Evolutionary conservation across 192 early-diverging fungal species (phyloP).

Genomic region (Coemansia sp.): DNA sequence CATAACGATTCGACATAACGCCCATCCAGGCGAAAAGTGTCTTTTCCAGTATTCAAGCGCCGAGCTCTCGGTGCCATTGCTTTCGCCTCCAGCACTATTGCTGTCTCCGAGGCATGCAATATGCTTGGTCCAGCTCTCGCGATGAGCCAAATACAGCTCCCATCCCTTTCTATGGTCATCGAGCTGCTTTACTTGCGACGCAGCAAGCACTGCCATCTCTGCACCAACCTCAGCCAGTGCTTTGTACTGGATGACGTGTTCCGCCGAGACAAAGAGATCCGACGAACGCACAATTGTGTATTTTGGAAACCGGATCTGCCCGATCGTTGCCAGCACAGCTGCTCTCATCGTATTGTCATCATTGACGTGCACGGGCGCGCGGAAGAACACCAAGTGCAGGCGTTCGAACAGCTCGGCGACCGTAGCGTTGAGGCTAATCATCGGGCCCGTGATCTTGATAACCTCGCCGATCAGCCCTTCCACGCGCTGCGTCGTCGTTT

Average conservation of each 20-base stretch:
- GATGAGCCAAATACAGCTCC: slow-evolving; percentile 27
- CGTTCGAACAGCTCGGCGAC: slow-evolving; percentile 49
- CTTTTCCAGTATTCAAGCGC: slow-evolving; percentile 47
- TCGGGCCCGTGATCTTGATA: slow-evolving; percentile 28
- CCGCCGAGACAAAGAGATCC: slow-evolving; percentile 39
- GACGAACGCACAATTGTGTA: slow-evolving; percentile 39
- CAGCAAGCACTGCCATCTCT: slow-evolving; percentile 32
- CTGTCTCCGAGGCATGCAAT: slow-evolving; percentile 7
- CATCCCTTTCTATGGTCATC: slow-evolving; percentile 44
- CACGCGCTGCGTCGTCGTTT: slow-evolving; percentile 17
- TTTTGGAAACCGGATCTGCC: slow-evolving; percentile 42
- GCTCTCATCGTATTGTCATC: slow-evolving; percentile 41
- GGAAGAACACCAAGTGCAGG: slow-evolving; percentile 53
- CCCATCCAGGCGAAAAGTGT: slow-evolving; percentile 59
- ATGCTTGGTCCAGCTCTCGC: slow-evolving; percentile 21
- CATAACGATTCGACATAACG: slow-evolving; percentile 62
- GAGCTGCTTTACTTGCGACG: slow-evolving; percentile 22
- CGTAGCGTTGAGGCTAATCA: slow-evolving; percentile 28
- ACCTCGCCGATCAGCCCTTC: slow-evolving; percentile 17
- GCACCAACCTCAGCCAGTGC: slow-evolving; percentile 23
- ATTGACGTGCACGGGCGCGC: slow-evolving; percentile 22
- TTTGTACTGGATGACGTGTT: slow-evolving; percentile 44
- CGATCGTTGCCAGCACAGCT: slow-evolving; percentile 32
- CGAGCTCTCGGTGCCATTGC: slow-evolving; percentile 2
- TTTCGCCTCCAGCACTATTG: neutral